Evolutionary conservation across 129 eudicot genomes (phyloP).

Genomic region (Tagetes patula): DNA sequence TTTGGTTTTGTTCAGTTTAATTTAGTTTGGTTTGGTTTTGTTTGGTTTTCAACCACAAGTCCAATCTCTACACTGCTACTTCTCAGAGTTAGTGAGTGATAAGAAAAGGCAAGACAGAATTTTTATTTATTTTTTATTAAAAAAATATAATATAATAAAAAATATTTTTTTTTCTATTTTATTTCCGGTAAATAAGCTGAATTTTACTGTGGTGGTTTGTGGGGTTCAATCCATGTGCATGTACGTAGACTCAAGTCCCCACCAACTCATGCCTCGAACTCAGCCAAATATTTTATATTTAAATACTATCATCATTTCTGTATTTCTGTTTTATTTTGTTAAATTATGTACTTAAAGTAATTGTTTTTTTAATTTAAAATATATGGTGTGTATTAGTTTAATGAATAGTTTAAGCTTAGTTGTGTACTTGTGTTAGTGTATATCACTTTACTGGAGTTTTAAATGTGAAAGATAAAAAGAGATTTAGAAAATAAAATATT

Average conservation of each 20-base stretch:
- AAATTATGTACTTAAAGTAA: constrained; percentile 2
- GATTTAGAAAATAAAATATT: neutral
- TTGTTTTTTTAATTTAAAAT: neutral
- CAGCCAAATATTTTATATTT: constrained; percentile 16
- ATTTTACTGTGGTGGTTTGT: constrained; percentile 33
- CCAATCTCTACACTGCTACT: constrained; percentile 35
- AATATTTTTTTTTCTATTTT: neutral
- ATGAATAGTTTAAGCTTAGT: neutral
- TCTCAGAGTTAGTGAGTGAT: constrained; percentile 43
- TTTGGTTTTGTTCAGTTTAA: constrained; percentile 9
- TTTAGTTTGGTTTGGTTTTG: constrained; percentile 1
- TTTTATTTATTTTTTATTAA: neutral
- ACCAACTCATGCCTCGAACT: constrained; percentile 45
- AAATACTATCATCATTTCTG: constrained; percentile 2
- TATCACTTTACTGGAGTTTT: neutral
- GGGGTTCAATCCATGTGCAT: constrained; percentile 47
- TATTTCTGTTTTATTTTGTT: constrained; percentile 7
- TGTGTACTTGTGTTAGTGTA: neutral
- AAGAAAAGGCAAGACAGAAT: constrained; percentile 25
- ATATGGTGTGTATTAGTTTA: neutral
- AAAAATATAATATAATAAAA: neutral
- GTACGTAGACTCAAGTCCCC: constrained; percentile 46
- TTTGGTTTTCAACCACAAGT: constrained; percentile 34
- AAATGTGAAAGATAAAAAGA: neutral
- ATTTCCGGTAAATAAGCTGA: constrained; percentile 40